Conservation (phyloP, 306 rosid species). For the Citrullus colocynthis region DNA sequence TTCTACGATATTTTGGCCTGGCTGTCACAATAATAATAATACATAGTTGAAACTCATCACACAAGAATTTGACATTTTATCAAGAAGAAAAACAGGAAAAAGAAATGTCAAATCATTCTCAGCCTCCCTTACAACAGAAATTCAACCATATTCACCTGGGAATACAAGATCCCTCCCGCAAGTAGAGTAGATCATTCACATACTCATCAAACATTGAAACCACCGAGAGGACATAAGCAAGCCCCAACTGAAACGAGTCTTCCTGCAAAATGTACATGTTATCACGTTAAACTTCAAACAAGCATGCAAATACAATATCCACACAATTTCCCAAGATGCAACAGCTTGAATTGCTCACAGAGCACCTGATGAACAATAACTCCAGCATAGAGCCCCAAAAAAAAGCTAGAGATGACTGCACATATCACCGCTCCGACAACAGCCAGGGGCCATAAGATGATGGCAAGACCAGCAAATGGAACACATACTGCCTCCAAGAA, state of each 20-base stretch:
- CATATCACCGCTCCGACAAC: slow-evolving; percentile 46
- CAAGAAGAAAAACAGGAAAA: not conserved
- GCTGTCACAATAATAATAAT: slow-evolving; percentile 41
- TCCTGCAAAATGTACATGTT: slow-evolving; percentile 28
- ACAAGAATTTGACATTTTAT: not conserved
- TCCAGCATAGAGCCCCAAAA: slow-evolving; percentile 54
- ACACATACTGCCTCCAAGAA: slow-evolving; percentile 70
- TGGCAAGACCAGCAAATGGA: slow-evolving; percentile 77
- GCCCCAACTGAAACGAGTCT: slow-evolving; percentile 47
- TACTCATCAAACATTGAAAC: slow-evolving; percentile 78
- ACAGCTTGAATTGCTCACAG: not conserved
- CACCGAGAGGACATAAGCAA: slow-evolving; percentile 51
- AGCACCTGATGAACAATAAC: slow-evolving; percentile 64
- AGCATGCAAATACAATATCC: not conserved
- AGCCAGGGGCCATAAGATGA: slow-evolving; percentile 75
- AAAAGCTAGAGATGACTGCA: slow-evolving; percentile 37
- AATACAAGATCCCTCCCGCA: slow-evolving; percentile 77
- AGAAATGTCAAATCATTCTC: not conserved
- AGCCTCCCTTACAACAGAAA: not conserved
- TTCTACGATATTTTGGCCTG: slow-evolving; percentile 57
- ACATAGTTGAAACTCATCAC: not conserved
- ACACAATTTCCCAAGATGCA: not conserved
- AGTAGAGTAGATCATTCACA: slow-evolving; percentile 61
- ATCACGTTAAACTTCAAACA: not conserved
- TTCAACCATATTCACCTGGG: slow-evolving; percentile 38